Evolutionary conservation across 495 filamentous ascomycete species (phyloP).

Genomic region (Aeminium ludgeri): DNA sequence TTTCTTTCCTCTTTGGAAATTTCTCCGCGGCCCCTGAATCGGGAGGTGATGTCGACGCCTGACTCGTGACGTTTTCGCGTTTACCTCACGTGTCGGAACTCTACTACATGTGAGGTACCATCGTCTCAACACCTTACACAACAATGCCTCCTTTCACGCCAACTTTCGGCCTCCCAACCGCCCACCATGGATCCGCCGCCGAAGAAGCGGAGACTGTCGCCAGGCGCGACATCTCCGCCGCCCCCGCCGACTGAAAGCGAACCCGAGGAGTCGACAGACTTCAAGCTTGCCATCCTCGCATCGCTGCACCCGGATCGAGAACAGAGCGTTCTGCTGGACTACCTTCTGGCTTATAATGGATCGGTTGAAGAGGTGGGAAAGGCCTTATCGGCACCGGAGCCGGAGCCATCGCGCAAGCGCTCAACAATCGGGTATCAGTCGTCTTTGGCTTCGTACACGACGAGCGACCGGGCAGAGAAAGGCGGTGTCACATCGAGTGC

Average conservation of each 20-base stretch:
- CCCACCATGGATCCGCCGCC: conserved; percentile 38
- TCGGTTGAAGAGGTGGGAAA: conserved; percentile 48
- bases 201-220: conserved; percentile 31
- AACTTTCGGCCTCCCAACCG: not conserved
- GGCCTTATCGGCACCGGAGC: conserved; percentile 28
- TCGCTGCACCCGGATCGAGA: conserved; percentile 49
- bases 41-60: too few species aligned
- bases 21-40: too few species aligned
- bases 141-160: too few species aligned
- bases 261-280: conserved; percentile 64
- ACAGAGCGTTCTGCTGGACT: conserved; percentile 54
- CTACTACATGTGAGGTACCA: too few species aligned
- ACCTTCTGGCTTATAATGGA: conserved; percentile 60
- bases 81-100: too few species aligned
- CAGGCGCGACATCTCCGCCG: conserved; percentile 3
- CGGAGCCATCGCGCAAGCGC: conserved; percentile 24
- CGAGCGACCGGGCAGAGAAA: not conserved
- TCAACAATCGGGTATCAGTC: conserved; percentile 34
- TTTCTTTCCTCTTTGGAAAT: too few species aligned
- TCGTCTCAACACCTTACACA: too few species aligned
- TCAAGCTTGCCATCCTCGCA: conserved; percentile 68
- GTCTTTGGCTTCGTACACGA: conserved; percentile 30
- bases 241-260: conserved; percentile 4
- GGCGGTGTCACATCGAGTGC: not conserved
- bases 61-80: too few species aligned